Evolutionary conservation across 768 basidiomycete species (phyloP).

Genomic region (Lanmaoa pseudosensibilis): DNA sequence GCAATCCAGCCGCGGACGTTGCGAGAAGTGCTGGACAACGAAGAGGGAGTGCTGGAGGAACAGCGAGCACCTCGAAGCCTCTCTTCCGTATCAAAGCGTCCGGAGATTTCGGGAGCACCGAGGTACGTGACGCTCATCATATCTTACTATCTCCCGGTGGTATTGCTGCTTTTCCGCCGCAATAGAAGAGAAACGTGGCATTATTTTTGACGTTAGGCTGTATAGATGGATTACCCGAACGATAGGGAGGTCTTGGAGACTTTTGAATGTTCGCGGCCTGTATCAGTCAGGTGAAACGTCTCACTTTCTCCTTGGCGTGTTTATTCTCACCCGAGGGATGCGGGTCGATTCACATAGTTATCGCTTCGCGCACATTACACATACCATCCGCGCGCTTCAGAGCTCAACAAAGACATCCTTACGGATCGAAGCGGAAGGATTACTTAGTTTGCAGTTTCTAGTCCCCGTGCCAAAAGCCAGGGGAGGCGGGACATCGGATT

Average conservation of each 20-base stretch:
- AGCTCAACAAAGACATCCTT: constrained; percentile 87
- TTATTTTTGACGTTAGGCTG: neutral
- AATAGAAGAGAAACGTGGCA: neutral
- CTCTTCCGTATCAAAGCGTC: constrained; percentile 79
- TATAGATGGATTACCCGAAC: constrained; percentile 93
- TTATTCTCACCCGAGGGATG: neutral
- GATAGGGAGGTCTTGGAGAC: constrained; percentile 88
- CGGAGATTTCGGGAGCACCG: constrained; percentile 83
- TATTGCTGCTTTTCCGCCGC: neutral
- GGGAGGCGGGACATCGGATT: constrained; percentile 47
- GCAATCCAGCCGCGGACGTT: constrained; percentile 55
- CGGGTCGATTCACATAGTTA: constrained; percentile 53
- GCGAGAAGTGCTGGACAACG: constrained; percentile 9
- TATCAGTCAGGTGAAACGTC: constrained; percentile 66
- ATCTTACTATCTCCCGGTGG: neutral
- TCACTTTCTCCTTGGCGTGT: neutral
- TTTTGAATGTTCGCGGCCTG: constrained; percentile 71
- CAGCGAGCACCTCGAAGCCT: constrained; percentile 38
- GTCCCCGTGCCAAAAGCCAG: constrained; percentile 56
- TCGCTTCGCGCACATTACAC: constrained; percentile 73
- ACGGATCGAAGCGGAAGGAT: constrained; percentile 78
- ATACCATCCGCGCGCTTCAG: constrained; percentile 72
- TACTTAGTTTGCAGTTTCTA: constrained; percentile 87
- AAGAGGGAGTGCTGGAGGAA: constrained; percentile 10
- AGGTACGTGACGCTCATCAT: constrained; percentile 45